Percentiles rank a stretch among this genome's conserved stretches.
Evolutionary conservation across 441 rosid species (phyloP).

Genomic region (Syzygium syzygioides): DNA sequence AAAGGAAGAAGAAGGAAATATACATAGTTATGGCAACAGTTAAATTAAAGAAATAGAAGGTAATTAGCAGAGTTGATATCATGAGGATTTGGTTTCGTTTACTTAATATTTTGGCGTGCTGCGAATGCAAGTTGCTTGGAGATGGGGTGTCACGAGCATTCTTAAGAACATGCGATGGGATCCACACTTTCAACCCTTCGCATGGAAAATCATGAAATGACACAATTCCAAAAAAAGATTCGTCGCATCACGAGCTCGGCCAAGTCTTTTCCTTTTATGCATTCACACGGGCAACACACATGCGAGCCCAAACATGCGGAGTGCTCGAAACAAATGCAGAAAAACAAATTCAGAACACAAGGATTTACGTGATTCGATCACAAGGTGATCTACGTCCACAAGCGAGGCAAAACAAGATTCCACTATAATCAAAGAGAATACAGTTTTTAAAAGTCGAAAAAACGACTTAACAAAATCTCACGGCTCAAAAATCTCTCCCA

Average conservation of each 20-base stretch:
- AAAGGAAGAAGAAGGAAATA: neutral
- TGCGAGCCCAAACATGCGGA: neutral
- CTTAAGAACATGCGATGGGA: neutral
- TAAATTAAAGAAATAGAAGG: neutral
- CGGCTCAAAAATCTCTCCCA: no score
- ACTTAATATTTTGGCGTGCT: neutral
- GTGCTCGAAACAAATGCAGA: no score
- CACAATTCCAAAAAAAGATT: neutral
- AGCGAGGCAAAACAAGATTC: no score
- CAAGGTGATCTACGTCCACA: no score
- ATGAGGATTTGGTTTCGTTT: neutral
- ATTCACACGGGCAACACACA: neutral
- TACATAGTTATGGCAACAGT: neutral
- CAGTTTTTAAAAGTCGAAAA: no score
- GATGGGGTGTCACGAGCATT: neutral
- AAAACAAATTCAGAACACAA: no score
- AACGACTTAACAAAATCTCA: no score
- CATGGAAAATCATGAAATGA: neutral
- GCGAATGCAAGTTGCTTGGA: neutral
- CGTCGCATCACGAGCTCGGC: neutral
- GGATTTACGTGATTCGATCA: no score
- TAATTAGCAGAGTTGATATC: neutral
- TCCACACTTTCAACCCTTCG: neutral
- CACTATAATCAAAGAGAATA: no score
- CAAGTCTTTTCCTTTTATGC: neutral